Percentiles rank a stretch among this genome's conserved stretches.
Evolutionary conservation across 352 stramenopile species (phyloP).

Genomic region (Globisporangium spinosum): DNA sequence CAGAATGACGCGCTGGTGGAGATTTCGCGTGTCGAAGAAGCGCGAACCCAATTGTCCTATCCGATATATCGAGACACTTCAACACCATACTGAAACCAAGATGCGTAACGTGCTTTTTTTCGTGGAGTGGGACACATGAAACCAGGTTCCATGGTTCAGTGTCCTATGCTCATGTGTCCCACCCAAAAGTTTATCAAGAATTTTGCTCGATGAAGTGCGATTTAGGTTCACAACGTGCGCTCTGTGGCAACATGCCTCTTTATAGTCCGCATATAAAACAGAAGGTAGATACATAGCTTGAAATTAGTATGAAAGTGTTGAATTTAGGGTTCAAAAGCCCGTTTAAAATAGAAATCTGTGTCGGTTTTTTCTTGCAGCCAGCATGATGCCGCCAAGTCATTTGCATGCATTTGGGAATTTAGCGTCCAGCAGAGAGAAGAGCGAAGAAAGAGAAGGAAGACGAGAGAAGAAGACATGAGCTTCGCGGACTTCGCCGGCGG

Average conservation of each 20-base stretch:
- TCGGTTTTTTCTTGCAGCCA: background rate
- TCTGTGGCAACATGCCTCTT: background rate
- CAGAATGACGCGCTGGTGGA: slow-evolving; percentile 7
- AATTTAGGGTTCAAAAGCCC: background rate
- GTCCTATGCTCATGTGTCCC: background rate
- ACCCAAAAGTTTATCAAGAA: background rate
- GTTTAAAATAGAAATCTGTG: background rate
- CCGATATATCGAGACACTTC: too few species aligned
- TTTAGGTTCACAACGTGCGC: background rate
- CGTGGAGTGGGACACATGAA: background rate
- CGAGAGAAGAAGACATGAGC: slow-evolving; percentile 33
- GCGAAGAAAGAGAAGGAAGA: background rate
- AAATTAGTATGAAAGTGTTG: background rate
- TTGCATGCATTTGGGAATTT: background rate
- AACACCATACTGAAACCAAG: too few species aligned
- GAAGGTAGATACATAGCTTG: background rate
- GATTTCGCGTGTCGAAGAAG: background rate
- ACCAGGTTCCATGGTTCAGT: background rate
- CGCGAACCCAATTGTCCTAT: background rate
- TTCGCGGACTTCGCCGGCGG: slow-evolving; percentile 58
- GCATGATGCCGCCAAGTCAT: background rate
- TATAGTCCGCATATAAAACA: background rate
- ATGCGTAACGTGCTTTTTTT: background rate
- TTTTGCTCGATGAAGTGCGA: background rate
- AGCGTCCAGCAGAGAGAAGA: background rate